These are phyloP conservation scores for Candida mattraensis DNA, from an alignment of 805 yeast genomes.

Conservation along the genomic window DNA sequence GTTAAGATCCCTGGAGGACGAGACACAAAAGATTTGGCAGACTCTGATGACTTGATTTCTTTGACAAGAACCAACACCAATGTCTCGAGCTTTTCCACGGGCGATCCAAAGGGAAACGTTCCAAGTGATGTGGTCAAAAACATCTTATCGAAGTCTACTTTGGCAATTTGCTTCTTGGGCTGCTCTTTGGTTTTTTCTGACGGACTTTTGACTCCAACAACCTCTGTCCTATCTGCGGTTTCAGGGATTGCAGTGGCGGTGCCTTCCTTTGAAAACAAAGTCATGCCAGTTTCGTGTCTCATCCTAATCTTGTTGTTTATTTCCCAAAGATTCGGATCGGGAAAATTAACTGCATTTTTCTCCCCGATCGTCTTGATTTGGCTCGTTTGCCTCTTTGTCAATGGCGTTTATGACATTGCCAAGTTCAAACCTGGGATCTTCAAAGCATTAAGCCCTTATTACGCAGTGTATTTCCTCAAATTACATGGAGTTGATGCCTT, in stretches of 20 bases:
- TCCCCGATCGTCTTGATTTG: conserved; percentile 57
- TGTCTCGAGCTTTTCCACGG: conserved; percentile 15
- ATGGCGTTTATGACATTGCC: conserved; percentile 48
- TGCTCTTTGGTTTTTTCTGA: conserved; percentile 58
- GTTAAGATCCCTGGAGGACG: conserved; percentile 41
- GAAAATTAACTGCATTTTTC: conserved; percentile 45
- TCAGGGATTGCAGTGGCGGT: conserved; percentile 55
- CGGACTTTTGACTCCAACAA: conserved; percentile 63
- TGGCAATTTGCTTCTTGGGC: conserved; percentile 49
- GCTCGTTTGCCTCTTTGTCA: conserved; percentile 44
- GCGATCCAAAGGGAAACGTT: conserved; percentile 1
- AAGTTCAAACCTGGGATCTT: conserved; percentile 42
- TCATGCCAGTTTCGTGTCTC: conserved; percentile 50
- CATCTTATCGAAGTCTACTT: conserved; percentile 34
- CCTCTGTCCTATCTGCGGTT: conserved; percentile 57
- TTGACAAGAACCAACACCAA: conserved; percentile 43
- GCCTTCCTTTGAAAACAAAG: conserved; percentile 41
- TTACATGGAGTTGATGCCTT: conserved; percentile 39
- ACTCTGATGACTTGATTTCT: conserved; percentile 32
- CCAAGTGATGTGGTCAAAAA: conserved; percentile 24
- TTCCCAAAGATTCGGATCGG: conserved; percentile 51
- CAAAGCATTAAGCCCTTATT: conserved; percentile 49
- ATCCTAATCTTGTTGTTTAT: conserved; percentile 46
- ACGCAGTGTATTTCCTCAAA: conserved; percentile 47
- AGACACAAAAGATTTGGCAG: conserved; percentile 12